Base-by-base conservation (phyloP, 768 basidiomycete genomes). In the Tephrocybe sp. region DNA sequence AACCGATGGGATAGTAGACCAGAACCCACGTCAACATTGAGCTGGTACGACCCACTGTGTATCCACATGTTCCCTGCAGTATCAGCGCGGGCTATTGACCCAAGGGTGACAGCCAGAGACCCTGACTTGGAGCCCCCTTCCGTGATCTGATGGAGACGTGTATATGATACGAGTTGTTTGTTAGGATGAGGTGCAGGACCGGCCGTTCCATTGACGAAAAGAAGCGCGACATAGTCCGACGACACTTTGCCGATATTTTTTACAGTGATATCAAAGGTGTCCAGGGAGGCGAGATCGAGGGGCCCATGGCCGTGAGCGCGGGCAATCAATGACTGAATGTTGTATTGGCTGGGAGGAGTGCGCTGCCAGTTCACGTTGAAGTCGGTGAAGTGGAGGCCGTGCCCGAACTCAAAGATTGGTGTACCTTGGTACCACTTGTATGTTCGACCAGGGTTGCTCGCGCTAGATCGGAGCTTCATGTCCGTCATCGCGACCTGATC, bases 381-480 rank as follows among this genome's bases (percentile, higher is more conserved):
- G 5, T 66, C 76, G 3, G 80, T 82, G 64, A 73, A 83, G 59
- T 81, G 80, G 44, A 80, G 65, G 17, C 81, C 82, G 45, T 71
- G 70, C 15, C 80, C 82, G 56, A 81, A 82, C 48, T 75, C 72
- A 59, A 73, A 79, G 17, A 81, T 69, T n/a, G 80, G 74, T 14
- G 69, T 69, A 12, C 73, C 78, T 20, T 68, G 70, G 66, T 74
- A 82, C 81, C 80, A 84, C 55, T 75, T 79, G 65, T 83, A 83
- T 8, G 81, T 82, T 28, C 81, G 72, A 10, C 81, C 81, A 0
- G 81, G 80, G 55, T 73, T 78, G 41, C 68, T 69, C 25, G 64
- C 56, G 57, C 70, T 74, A 6, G 80, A 77, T 18, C 77, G 79
- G 32, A 83, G 63, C 2, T 62, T 68, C 80, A 84, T 84, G 64